Conservation (phyloP, 176 grass and related monocot genomes). For the Aegilops umbellulata region DNA sequence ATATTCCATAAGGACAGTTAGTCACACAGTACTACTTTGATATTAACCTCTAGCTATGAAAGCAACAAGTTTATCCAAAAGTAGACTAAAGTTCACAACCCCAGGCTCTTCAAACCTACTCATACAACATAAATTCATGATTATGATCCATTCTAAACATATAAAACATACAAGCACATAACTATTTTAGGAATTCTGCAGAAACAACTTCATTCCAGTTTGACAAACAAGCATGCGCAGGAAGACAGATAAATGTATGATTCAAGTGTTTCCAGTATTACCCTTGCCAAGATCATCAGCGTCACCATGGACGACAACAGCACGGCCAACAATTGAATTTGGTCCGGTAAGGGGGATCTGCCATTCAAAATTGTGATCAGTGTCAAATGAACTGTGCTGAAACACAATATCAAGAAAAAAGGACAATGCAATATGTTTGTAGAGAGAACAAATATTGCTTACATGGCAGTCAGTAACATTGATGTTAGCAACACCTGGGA, state of each 20-base stretch:
- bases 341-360: conserved; percentile 55
- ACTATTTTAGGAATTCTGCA: background rate
- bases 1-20: background rate
- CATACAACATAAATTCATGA: background rate
- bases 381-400: background rate
- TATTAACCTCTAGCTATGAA: background rate
- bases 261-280: conserved; percentile 22
- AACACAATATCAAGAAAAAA: background rate
- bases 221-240: background rate
- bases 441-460: background rate
- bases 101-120: background rate
- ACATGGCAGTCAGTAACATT: conserved; percentile 34
- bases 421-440: background rate
- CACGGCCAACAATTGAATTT: conserved; percentile 55
- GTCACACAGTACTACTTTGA: background rate
- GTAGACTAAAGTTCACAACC: background rate
- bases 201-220: background rate
- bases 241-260: background rate
- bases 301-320: conserved; percentile 70
- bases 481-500: conserved; percentile 39
- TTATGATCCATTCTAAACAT: background rate
- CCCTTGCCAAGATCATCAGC: conserved; percentile 76
- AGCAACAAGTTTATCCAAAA: background rate
- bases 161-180: too few species aligned
- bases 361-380: background rate